phyloP scores from a whole-genome alignment of 2,329 filamentous ascomycete species.

The Colletotrichum theobromicola region DNA sequence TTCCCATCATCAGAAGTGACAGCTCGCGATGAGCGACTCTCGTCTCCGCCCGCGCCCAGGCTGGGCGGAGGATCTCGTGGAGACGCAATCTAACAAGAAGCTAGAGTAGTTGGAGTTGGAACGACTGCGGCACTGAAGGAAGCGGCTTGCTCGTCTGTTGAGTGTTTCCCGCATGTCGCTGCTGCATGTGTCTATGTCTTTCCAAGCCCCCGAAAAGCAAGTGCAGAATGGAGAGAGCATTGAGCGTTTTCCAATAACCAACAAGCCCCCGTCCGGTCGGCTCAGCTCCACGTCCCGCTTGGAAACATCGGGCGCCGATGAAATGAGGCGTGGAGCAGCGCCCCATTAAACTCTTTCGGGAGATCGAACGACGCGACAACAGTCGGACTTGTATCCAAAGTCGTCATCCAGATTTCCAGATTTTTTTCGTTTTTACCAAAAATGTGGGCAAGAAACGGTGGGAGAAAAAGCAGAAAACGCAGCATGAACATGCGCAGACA shows the following conservation, averaged over 20 bases:
- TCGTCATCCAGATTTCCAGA: not conserved
- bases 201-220: not conserved
- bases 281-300: constrained; percentile 2
- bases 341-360: not conserved
- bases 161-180: not conserved
- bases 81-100: constrained; percentile 1
- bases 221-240: not conserved
- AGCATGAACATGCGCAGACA: not conserved
- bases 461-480: not conserved
- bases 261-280: not conserved
- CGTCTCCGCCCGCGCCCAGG: not conserved
- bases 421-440: not conserved
- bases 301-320: not conserved
- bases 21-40: not conserved
- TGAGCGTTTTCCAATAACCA: not conserved
- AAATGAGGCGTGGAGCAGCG: constrained; percentile 15
- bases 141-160: not conserved
- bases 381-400: not conserved
- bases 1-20: not conserved
- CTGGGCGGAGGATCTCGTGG: constrained; percentile 5
- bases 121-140: not conserved
- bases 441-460: not conserved
- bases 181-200: not conserved
- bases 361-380: not conserved
- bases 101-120: not conserved